Conservation (phyloP, 108 stramenopile species). For the Aurantiochytrium sp. region DNA sequence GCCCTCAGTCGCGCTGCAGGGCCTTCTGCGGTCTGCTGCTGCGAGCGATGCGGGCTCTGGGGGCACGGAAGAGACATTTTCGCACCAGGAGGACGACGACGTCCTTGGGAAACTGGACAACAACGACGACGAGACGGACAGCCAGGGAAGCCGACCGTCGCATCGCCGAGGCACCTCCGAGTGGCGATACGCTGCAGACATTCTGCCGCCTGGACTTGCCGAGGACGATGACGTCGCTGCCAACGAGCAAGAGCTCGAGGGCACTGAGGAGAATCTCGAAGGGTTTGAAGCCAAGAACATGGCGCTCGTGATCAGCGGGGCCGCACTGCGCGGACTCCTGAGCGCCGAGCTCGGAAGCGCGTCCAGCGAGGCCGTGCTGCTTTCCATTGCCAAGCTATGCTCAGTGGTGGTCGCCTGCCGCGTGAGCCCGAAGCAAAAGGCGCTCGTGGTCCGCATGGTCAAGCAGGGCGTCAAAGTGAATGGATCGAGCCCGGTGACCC, state of each 20-base stretch:
- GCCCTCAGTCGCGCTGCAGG: no score
- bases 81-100: no score
- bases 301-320: slow-evolving; percentile 82
- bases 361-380: slow-evolving; percentile 73
- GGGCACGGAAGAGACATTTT: no score
- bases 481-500: slow-evolving; percentile 46
- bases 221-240: background rate
- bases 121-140: no score
- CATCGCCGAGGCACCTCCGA: background rate
- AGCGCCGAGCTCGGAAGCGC: slow-evolving; percentile 49
- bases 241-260: slow-evolving; percentile 13
- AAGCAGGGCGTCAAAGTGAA: slow-evolving; percentile 63
- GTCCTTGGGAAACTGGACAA: no score
- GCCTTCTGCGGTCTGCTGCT: no score
- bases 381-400: slow-evolving; percentile 73
- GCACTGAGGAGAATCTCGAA: background rate
- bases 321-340: slow-evolving; percentile 72
- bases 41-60: no score
- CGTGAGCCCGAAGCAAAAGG: slow-evolving; percentile 86
- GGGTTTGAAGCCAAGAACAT: slow-evolving; percentile 36
- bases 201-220: background rate
- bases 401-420: slow-evolving; percentile 87
- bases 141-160: background rate
- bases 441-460: slow-evolving; percentile 75
- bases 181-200: background rate